A percentile compares a stretch with the other conserved stretches of the same genome.
phyloP scores from a whole-genome alignment of 2,329 filamentous ascomycete genomes.

The Periconia sp. region DNA sequence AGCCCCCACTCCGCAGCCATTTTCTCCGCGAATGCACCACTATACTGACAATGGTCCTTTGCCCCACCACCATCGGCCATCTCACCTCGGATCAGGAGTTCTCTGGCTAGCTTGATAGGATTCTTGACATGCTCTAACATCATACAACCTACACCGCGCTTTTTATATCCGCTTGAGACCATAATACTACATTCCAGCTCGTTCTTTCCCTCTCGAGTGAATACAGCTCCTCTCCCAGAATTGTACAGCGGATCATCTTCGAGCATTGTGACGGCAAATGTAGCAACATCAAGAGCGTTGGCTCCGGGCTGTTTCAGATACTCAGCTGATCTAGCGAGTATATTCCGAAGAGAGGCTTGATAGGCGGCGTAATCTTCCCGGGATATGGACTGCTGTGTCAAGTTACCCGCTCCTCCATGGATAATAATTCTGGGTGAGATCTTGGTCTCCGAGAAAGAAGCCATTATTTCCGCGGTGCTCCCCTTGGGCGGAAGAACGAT shows the following conservation, averaged over 20 bases:
- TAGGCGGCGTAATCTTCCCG: slow-evolving; percentile 45
- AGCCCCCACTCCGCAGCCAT: slow-evolving; percentile 73
- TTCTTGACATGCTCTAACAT: slow-evolving; percentile 77
- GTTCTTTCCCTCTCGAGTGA: slow-evolving; percentile 80
- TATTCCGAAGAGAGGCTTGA: slow-evolving; percentile 44
- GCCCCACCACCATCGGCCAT: slow-evolving; percentile 64
- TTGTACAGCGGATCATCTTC: slow-evolving; percentile 88
- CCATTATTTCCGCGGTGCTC: no score
- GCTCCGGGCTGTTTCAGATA: slow-evolving; percentile 46
- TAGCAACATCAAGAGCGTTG: slow-evolving; percentile 74
- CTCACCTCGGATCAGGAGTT: slow-evolving; percentile 73
- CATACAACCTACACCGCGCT: slow-evolving; percentile 80
- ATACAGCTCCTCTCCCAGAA: slow-evolving; percentile 81
- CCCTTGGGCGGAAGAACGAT: no score
- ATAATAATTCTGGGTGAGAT: slow-evolving; percentile 54
- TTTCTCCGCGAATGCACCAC: slow-evolving; percentile 70
- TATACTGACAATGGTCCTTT: slow-evolving; percentile 73
- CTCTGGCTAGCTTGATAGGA: slow-evolving; percentile 75
- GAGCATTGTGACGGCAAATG: slow-evolving; percentile 74
- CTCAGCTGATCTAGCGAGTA: slow-evolving; percentile 35
- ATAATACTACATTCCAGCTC: slow-evolving; percentile 89
- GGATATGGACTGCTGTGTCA: slow-evolving; percentile 49
- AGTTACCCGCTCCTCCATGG: slow-evolving; percentile 57
- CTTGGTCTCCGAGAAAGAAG: background rate
- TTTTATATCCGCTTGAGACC: slow-evolving; percentile 75